These are phyloP conservation scores for Orobanche coerulescens DNA, from an alignment of 257 asterid genomes.

Conservation along the genomic window DNA sequence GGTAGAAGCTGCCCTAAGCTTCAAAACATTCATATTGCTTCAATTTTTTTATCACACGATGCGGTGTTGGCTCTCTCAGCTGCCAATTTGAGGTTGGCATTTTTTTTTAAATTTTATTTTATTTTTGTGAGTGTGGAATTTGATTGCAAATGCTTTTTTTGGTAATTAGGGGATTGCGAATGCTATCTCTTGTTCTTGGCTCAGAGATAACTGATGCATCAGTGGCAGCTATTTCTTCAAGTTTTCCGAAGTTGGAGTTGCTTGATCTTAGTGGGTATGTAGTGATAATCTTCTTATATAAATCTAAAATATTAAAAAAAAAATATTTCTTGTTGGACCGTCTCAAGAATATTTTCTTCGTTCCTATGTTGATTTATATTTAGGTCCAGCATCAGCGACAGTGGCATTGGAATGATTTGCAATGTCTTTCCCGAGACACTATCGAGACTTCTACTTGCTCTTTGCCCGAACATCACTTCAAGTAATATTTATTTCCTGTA, in stretches of 20 bases:
- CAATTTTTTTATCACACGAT: constrained; percentile 62
- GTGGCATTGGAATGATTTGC: constrained; percentile 97
- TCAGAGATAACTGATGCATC: constrained; percentile 94
- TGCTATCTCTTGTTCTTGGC: constrained; percentile 96
- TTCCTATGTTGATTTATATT: not conserved
- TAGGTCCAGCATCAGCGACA: constrained; percentile 92
- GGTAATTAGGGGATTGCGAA: constrained; percentile 62
- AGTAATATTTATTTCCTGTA: constrained; percentile 43
- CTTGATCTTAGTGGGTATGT: constrained; percentile 98
- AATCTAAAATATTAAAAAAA: too few relatives aligned
- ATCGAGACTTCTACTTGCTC: constrained; percentile 80
- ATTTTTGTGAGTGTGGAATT: not conserved
- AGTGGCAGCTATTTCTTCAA: constrained; percentile 83
- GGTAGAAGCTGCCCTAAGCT: constrained; percentile 89
- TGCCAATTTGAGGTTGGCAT: constrained; percentile 66
- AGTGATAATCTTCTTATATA: not conserved
- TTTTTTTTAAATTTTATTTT: not conserved
- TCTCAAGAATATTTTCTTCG: not conserved
- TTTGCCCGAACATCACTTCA: constrained; percentile 91
- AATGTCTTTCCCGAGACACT: constrained; percentile 78
- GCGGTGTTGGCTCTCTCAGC: constrained; percentile 78
- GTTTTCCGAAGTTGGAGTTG: constrained; percentile 70
- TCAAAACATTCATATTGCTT: constrained; percentile 79
- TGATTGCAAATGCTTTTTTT: not conserved
- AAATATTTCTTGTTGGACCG: not conserved